phyloP scores from a whole-genome alignment of 371 early-diverging fungal genomes.

The Mucor velutinosus region DNA sequence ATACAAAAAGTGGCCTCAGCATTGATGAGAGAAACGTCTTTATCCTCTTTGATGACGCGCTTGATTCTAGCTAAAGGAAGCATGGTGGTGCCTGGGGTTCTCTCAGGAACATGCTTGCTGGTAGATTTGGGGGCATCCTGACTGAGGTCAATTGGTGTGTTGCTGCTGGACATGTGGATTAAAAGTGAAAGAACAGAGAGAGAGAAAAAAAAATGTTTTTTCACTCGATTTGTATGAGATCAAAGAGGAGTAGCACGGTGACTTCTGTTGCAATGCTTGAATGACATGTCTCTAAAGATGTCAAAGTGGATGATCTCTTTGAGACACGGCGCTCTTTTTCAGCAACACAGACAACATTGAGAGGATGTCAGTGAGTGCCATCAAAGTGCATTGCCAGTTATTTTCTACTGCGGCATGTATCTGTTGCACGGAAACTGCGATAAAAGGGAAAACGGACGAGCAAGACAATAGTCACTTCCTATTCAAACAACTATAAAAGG shows the following conservation, averaged over 20 bases:
- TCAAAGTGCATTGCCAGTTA: not conserved
- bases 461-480: not conserved
- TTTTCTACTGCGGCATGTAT: not conserved
- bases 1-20: slow-evolving; percentile 80
- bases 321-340: no score
- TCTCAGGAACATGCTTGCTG: slow-evolving; percentile 21
- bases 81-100: slow-evolving; percentile 56
- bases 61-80: slow-evolving; percentile 80
- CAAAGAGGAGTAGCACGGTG: not conserved
- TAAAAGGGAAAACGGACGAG: not conserved
- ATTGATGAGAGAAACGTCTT: slow-evolving; percentile 69
- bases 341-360: not conserved
- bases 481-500: not conserved
- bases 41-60: slow-evolving; percentile 84
- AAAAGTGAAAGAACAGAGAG: not conserved
- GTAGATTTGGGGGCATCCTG: slow-evolving; percentile 5
- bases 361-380: not conserved
- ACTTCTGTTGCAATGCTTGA: not conserved
- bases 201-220: not conserved
- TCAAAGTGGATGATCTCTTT: no score
- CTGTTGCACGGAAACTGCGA: not conserved
- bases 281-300: no score
- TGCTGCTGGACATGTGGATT: not conserved
- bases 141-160: not conserved
- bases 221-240: not conserved